These are phyloP conservation scores for Dianthus caryophyllus DNA, from an alignment of 148 eudicot genomes.

Conservation along the genomic window DNA sequence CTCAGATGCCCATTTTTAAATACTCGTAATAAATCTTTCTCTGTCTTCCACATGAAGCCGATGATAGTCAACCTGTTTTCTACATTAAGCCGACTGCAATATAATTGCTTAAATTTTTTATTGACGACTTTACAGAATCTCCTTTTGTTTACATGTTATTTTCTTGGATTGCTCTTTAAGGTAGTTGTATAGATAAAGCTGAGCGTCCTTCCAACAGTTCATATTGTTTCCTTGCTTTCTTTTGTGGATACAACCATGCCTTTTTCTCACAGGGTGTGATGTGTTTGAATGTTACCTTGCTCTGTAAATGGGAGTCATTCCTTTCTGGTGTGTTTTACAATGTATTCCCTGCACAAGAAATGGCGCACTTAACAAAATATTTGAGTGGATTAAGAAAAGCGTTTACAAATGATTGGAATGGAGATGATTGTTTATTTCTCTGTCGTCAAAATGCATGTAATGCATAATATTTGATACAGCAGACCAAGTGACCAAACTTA, in stretches of 20 bases:
- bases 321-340: background rate
- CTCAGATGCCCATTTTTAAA: background rate
- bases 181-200: background rate
- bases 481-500: background rate
- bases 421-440: background rate
- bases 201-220: background rate
- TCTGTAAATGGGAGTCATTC: background rate
- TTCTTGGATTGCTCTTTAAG: slow-evolving; percentile 9
- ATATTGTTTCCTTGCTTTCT: background rate
- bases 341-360: background rate
- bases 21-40: background rate
- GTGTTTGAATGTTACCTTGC: background rate
- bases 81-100: background rate
- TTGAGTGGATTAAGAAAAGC: too few species aligned
- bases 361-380: too few species aligned
- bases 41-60: too few species aligned
- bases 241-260: background rate
- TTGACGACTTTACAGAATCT: background rate
- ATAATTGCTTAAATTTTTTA: background rate
- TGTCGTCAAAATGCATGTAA: background rate
- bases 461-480: background rate
- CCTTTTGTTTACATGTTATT: background rate
- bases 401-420: too few species aligned
- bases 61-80: background rate
- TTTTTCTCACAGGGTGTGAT: background rate